phyloP scores from a whole-genome alignment of 805 yeast species.

The Grigorovia transvaalensis region DNA sequence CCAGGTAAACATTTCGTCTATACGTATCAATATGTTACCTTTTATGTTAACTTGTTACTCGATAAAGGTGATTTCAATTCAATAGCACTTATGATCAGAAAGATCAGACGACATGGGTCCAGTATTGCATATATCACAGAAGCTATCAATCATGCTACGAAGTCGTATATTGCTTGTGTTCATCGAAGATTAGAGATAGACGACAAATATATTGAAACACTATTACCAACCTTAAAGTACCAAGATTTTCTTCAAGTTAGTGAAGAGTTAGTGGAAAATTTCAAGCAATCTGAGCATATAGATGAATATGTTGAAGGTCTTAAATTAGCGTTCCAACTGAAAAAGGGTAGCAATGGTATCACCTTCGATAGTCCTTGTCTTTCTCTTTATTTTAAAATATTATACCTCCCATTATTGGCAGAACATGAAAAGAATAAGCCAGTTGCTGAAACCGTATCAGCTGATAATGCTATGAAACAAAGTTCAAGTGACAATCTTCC shows the following conservation, averaged over 20 bases:
- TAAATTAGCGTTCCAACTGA: slow-evolving; percentile 21
- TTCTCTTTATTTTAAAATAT: slow-evolving; percentile 22
- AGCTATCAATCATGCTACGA: slow-evolving; percentile 20
- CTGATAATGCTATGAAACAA: background rate
- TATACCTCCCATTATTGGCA: slow-evolving; percentile 15
- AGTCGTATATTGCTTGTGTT: slow-evolving; percentile 16
- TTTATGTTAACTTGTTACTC: slow-evolving; percentile 47
- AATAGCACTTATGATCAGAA: slow-evolving; percentile 52
- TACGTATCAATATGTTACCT: slow-evolving; percentile 56
- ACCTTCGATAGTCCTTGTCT: slow-evolving; percentile 25
- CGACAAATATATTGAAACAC: slow-evolving; percentile 20
- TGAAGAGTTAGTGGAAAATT: slow-evolving; percentile 13
- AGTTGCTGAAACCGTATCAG: background rate
- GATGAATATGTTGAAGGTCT: slow-evolving; percentile 16
- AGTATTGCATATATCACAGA: slow-evolving; percentile 46
- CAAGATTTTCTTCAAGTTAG: slow-evolving; percentile 17
- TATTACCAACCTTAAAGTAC: slow-evolving; percentile 19
- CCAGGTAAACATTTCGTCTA: slow-evolving; percentile 89
- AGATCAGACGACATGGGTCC: slow-evolving; percentile 67
- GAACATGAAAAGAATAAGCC: background rate
- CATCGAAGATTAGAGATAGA: slow-evolving; percentile 12
- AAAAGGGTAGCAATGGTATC: slow-evolving; percentile 25
- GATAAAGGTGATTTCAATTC: slow-evolving; percentile 46
- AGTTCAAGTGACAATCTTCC: background rate
- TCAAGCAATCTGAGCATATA: slow-evolving; percentile 10